Conservation (phyloP, 768 basidiomycete genomes). For the Xerocomus potaroensis region DNA sequence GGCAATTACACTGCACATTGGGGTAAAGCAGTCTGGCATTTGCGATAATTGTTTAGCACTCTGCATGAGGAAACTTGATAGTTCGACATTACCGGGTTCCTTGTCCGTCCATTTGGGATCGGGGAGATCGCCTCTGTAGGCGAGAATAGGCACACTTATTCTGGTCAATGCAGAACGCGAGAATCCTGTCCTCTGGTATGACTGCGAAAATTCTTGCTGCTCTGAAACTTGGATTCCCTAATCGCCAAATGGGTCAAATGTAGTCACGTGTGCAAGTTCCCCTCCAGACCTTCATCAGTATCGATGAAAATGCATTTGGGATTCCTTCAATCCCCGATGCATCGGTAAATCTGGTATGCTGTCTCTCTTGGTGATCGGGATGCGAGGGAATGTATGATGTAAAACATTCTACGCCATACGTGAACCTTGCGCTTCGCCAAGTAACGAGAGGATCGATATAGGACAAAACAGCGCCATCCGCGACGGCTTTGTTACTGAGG, state of each 20-base stretch:
- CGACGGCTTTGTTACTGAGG: constrained; percentile 43
- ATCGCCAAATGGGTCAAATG: too few species aligned
- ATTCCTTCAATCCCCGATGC: constrained; percentile 29
- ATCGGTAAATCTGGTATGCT: constrained; percentile 13
- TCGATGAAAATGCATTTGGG: constrained; percentile 34
- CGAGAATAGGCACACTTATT: not conserved
- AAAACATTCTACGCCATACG: constrained; percentile 34
- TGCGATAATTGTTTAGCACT: not conserved
- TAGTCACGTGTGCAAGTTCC: not conserved
- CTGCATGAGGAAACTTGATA: too few species aligned
- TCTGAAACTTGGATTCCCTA: constrained; percentile 19
- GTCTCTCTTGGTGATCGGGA: constrained; percentile 36
- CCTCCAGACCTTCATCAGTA: constrained; percentile 30
- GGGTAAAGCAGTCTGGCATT: not conserved
- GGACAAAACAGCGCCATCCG: constrained; percentile 42
- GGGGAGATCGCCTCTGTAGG: not conserved
- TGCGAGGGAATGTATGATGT: constrained; percentile 24
- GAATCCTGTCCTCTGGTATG: not conserved
- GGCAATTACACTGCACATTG: constrained; percentile 10
- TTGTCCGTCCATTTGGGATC: not conserved
- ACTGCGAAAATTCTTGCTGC: constrained; percentile 15
- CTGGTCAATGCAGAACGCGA: not conserved
- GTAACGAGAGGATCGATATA: constrained; percentile 41
- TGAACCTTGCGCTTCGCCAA: constrained; percentile 39
- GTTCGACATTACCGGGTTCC: not conserved